Evolutionary conservation across 768 basidiomycete species (phyloP).

Genomic region (Chalciporus chontae): DNA sequence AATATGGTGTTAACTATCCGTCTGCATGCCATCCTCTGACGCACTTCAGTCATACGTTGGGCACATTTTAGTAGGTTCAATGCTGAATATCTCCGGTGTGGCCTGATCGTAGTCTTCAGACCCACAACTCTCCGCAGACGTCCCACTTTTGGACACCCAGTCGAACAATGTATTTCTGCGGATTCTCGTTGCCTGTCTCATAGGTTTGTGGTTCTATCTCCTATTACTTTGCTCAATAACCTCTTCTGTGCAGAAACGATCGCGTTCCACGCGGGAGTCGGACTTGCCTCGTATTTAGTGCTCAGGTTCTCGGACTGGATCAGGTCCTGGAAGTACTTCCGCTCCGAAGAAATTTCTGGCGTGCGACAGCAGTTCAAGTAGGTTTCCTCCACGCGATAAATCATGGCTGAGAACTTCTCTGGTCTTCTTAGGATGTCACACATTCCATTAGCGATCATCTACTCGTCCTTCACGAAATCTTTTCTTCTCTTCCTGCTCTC

Average conservation of each 20-base stretch:
- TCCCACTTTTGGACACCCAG: constrained; percentile 52
- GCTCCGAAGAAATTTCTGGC: constrained; percentile 36
- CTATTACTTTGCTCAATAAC: neutral
- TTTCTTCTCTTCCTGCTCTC: constrained; percentile 81
- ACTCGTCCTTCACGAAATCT: constrained; percentile 80
- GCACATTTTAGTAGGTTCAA: constrained; percentile 55
- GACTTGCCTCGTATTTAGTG: constrained; percentile 51
- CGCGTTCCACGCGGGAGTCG: constrained; percentile 69
- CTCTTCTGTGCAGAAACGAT: constrained; percentile 54
- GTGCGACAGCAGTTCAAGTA: constrained; percentile 65
- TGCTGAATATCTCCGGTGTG: neutral
- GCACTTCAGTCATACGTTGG: constrained; percentile 68
- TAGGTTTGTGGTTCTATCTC: constrained; percentile 40
- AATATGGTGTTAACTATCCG: neutral
- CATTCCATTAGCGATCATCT: constrained; percentile 75
- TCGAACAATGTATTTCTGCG: constrained; percentile 49
- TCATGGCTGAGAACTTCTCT: neutral
- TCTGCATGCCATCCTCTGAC: neutral
- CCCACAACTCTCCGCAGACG: constrained; percentile 33
- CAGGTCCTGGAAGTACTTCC: constrained; percentile 22
- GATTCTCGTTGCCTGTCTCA: constrained; percentile 61
- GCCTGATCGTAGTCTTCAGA: constrained; percentile 29
- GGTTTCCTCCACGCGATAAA: neutral
- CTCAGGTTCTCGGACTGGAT: constrained; percentile 41
- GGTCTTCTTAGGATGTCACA: constrained; percentile 53